Evolutionary conservation across 169 alveolate species (phyloP).

Genomic region (Eimeria tenella): DNA sequence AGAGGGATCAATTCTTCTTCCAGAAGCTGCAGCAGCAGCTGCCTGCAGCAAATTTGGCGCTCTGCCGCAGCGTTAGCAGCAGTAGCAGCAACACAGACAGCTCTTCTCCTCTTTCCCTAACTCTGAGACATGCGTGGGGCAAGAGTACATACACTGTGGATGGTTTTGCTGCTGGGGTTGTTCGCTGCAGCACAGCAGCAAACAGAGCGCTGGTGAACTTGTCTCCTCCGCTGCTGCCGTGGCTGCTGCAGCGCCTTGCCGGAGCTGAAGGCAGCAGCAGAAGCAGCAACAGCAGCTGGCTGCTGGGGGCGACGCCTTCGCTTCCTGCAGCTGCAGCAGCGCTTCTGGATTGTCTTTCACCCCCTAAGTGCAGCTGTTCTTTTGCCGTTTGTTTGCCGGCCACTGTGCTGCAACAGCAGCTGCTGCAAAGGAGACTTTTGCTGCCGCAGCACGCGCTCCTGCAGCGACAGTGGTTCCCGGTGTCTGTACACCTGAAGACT

Average conservation of each 20-base stretch:
- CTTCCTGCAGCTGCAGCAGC: slow-evolving; percentile 66
- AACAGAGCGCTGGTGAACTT: slow-evolving; percentile 29
- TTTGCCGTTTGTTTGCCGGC: slow-evolving; percentile 29
- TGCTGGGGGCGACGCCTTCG: slow-evolving; percentile 19
- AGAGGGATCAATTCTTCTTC: not conserved
- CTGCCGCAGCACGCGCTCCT: slow-evolving; percentile 64
- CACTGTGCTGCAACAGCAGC: slow-evolving; percentile 35
- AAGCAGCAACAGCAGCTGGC: slow-evolving; percentile 66
- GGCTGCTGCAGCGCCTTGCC: slow-evolving; percentile 11
- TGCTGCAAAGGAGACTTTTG: slow-evolving; percentile 22
- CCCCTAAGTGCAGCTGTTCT: slow-evolving; percentile 30
- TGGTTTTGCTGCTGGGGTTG: slow-evolving; percentile 41
- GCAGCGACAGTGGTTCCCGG: slow-evolving; percentile 55
- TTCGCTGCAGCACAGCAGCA: slow-evolving; percentile 50
- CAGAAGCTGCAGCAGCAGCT: slow-evolving; percentile 55
- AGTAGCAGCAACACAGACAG: not conserved
- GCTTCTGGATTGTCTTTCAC: not conserved
- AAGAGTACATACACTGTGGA: slow-evolving; percentile 36
- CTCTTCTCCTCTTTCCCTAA: not conserved
- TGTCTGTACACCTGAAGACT: slow-evolving; percentile 40
- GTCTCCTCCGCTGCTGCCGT: slow-evolving; percentile 51
- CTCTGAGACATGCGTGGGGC: slow-evolving; percentile 46
- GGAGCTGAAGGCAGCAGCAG: not conserved
- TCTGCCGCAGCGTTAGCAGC: slow-evolving; percentile 4
- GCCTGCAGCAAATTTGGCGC: not conserved